Base-by-base conservation (phyloP, 257 asterid species). In the Verbena officinalis region DNA sequence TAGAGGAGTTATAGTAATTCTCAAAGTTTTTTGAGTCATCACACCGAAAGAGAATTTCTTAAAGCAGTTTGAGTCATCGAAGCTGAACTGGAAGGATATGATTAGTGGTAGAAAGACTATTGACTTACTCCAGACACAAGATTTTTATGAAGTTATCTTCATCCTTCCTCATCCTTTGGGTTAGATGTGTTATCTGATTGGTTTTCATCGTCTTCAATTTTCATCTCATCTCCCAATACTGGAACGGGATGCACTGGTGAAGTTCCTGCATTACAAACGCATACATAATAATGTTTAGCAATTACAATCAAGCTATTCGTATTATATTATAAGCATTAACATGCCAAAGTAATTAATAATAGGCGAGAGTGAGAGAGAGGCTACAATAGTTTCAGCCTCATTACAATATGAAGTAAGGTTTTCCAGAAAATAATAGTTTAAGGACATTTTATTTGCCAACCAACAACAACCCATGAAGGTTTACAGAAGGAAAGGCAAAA, bases 141-240 rank as follows among this genome's bases (percentile, higher is more conserved):
- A 46, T 67, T 59, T 4, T 60, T 3, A 27, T 27, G 4, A 53
- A 36, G 60, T 23, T 7, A 54, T 11, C 45, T 17, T 79, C 79
- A 79, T 71, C 59, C 70, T 62, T 78, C 65, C 42, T 59, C 80
- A 30, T 76, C 79, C 62, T 76, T 75, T 7, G 77, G 56, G 59
- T 59, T 62, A 7, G 79, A 44, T 19, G 61, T 12, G 55, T 51
- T 16, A 19, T 68, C 48, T 42, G 54, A 60, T 13, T 30, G 44
- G 23, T 61, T 42, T 9, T 55, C 73, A 52, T 63, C 22, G 22
- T 45, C 68, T 22, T 62, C 68, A 58, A 46, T 20, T 38, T 64
- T 59, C 52, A 62, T 42, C 63, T 69, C 76, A 22, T 59, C 34
- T 48, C 60, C 67, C 48, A 69, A 50, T 42, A 65, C 36, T 9